These are phyloP conservation scores for Onygenales sp. DNA, from an alignment of 2,329 filamentous ascomycete genomes.

Conservation along the genomic window DNA sequence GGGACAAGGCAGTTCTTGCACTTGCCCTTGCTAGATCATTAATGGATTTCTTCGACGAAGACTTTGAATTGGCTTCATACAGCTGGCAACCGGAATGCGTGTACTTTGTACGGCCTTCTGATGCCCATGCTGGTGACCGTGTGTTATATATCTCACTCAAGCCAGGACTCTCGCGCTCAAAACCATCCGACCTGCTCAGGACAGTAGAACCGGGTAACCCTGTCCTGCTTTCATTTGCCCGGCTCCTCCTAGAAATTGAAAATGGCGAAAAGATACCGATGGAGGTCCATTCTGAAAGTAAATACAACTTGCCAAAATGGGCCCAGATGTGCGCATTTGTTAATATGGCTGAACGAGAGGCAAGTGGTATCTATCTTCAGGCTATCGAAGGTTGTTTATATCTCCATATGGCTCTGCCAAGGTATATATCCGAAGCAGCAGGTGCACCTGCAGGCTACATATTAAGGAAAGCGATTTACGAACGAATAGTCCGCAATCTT, in stretches of 20 bases:
- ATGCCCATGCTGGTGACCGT: neutral
- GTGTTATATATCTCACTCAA: neutral
- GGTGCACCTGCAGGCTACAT: neutral
- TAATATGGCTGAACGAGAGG: neutral
- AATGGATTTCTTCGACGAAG: neutral
- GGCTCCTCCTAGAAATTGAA: neutral
- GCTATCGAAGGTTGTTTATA: neutral
- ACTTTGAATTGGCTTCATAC: neutral
- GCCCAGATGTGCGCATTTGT: neutral
- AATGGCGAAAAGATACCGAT: neutral
- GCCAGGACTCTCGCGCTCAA: neutral
- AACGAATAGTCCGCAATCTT: neutral
- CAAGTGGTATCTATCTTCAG: neutral
- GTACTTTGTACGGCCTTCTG: neutral
- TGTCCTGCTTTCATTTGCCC: neutral
- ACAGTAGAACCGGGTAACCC: neutral
- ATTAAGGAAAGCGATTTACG: neutral
- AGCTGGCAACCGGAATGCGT: neutral
- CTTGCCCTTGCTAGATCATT: neutral
- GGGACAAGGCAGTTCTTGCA: neutral
- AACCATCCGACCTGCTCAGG: neutral
- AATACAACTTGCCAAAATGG: neutral
- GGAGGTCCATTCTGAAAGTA: neutral
- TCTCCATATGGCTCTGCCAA: neutral
- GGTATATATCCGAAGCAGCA: neutral